Conservation (phyloP, 257 asterid species). For the Haberlea rhodopensis region DNA sequence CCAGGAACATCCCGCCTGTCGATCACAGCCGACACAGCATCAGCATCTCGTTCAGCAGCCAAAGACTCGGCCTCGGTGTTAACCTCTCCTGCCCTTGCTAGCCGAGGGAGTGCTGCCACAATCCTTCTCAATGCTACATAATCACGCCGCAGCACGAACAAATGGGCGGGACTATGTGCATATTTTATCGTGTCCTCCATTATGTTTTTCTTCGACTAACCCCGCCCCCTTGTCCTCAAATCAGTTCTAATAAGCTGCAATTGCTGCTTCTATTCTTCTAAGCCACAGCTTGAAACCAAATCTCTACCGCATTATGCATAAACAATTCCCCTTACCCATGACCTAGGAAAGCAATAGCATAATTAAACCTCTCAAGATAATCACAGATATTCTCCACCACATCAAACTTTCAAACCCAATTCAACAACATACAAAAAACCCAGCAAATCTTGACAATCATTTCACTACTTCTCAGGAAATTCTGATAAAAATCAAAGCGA, state of each 20-base stretch:
- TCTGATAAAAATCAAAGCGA: conserved; percentile 18
- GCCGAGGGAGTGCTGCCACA: conserved; percentile 64
- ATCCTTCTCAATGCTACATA: conserved; percentile 54
- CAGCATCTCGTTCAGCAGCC: conserved; percentile 82
- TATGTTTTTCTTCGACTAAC: conserved; percentile 22
- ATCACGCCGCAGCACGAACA: conserved; percentile 73
- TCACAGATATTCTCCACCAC: conserved; percentile 22
- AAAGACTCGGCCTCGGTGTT: conserved; percentile 71
- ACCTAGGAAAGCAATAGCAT: conserved; percentile 22
- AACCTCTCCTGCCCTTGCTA: conserved; percentile 91
- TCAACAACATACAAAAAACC: conserved; percentile 19
- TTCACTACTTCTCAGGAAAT: conserved; percentile 29
- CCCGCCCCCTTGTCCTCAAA: conserved; percentile 30
- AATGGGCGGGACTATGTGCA: conserved; percentile 81
- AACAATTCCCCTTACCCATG: conserved; percentile 24
- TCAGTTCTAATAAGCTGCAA: conserved; percentile 28
- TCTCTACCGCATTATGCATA: conserved; percentile 27
- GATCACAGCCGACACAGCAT: conserved; percentile 61
- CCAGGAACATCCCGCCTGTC: conserved; percentile 97
- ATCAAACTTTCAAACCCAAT: conserved; percentile 27
- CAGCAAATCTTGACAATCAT: conserved; percentile 26
- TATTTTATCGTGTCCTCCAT: conserved; percentile 88
- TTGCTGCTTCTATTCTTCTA: conserved; percentile 26
- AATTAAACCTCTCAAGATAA: conserved; percentile 22
- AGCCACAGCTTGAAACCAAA: conserved; percentile 19